phyloP scores from a whole-genome alignment of 2,329 filamentous ascomycete genomes.

The Claviceps pazoutovae region DNA sequence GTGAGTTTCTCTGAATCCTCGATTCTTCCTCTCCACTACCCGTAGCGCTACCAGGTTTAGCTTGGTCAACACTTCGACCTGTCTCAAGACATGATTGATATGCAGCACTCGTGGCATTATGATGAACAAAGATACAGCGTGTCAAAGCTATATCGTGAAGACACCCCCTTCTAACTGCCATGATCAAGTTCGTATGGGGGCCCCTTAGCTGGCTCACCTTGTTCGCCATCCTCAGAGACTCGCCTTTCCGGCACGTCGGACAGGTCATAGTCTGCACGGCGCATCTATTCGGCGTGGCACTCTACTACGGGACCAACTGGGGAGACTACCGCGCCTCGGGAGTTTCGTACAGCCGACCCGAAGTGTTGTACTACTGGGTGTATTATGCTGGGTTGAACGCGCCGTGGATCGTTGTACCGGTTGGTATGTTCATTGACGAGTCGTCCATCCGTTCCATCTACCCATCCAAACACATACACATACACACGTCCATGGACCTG shows the following conservation, averaged over 20 bases:
- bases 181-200: slow-evolving; percentile 37
- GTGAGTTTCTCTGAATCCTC: slow-evolving; percentile 25
- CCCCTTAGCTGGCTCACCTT: slow-evolving; percentile 41
- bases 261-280: slow-evolving; percentile 38
- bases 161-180: no score
- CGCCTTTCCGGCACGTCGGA: slow-evolving; percentile 33
- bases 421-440: slow-evolving; percentile 20
- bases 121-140: no score
- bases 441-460: background rate
- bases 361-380: slow-evolving; percentile 47
- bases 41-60: no score
- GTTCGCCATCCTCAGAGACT: slow-evolving; percentile 27
- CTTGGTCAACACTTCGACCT: no score
- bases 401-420: slow-evolving; percentile 45
- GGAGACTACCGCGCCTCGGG: slow-evolving; percentile 31
- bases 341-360: slow-evolving; percentile 40
- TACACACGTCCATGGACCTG: background rate
- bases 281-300: slow-evolving; percentile 46
- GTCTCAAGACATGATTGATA: no score
- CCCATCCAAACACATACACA: background rate
- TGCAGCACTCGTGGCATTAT: no score
- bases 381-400: slow-evolving; percentile 49
- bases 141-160: no score
- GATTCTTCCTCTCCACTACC: no score
- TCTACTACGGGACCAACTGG: slow-evolving; percentile 47